A percentile compares a stretch with the other conserved stretches of the same genome.
phyloP scores from a whole-genome alignment of 352 stramenopile genomes.

The Pythium biforme region DNA sequence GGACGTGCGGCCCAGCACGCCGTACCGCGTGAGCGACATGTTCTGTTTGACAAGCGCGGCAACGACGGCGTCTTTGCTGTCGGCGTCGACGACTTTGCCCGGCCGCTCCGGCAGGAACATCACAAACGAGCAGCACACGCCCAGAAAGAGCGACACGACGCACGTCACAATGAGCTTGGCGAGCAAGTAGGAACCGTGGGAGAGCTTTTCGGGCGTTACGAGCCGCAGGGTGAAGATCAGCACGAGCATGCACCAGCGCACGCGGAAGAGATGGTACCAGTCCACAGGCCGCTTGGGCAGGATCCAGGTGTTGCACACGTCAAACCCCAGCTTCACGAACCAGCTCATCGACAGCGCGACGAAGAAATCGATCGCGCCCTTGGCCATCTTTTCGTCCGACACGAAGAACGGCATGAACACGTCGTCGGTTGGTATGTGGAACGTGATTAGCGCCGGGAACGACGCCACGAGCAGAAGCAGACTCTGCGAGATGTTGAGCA shows the following conservation, averaged over 20 bases:
- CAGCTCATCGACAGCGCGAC: conserved; percentile 54
- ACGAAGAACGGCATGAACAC: conserved; percentile 31
- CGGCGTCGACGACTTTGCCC: conserved; percentile 31
- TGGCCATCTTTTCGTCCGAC: conserved; percentile 18
- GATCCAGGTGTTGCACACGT: conserved; percentile 40
- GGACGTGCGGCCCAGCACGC: conserved; percentile 42
- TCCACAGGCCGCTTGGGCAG: conserved; percentile 28
- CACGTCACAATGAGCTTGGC: conserved; percentile 24
- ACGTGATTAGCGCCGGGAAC: conserved; percentile 31
- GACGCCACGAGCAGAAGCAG: conserved; percentile 37
- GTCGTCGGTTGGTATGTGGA: conserved; percentile 34
- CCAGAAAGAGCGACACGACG: conserved; percentile 26
- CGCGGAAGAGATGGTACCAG: conserved; percentile 33
- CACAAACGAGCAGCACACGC: conserved; percentile 28
- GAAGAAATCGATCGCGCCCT: conserved; percentile 28
- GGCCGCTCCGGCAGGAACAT: conserved; percentile 31
- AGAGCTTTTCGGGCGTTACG: conserved; percentile 18
- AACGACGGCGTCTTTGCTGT: conserved; percentile 40
- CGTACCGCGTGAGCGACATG: conserved; percentile 44
- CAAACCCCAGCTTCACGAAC: conserved; percentile 48
- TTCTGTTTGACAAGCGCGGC: conserved; percentile 46
- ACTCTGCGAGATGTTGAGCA: conserved; percentile 43
- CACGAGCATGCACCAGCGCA: conserved; percentile 34
- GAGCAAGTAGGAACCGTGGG: conserved; percentile 15
- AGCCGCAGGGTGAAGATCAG: conserved; percentile 36